A percentile compares a stretch with the other conserved stretches of the same genome.
Evolutionary conservation across 2,329 filamentous ascomycete species (phyloP).

Genomic region (Clarireedia sp.): DNA sequence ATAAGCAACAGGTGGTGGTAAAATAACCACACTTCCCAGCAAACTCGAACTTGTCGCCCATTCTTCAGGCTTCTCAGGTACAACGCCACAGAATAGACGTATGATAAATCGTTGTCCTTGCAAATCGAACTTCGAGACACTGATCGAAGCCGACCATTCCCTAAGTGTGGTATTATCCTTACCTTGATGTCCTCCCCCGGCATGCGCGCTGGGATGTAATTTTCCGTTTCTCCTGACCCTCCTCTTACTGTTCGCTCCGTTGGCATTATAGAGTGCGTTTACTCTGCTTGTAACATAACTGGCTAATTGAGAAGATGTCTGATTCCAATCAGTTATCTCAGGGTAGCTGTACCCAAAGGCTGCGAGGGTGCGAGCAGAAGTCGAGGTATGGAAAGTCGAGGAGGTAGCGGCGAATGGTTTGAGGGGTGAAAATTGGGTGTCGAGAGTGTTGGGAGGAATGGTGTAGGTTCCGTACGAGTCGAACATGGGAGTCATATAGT

Average conservation of each 20-base stretch:
- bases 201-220: neutral
- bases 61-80: slow-evolving; percentile 17
- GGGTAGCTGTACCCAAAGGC: slow-evolving; percentile 25
- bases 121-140: slow-evolving; percentile 24
- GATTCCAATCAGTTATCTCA: slow-evolving; percentile 39
- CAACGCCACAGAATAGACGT: slow-evolving; percentile 19
- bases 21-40: slow-evolving; percentile 19
- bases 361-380: slow-evolving; percentile 11
- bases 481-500: slow-evolving; percentile 26
- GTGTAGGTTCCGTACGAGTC: slow-evolving; percentile 30
- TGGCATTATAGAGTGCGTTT: slow-evolving; percentile 40
- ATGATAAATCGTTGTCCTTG: slow-evolving; percentile 20
- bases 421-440: slow-evolving; percentile 22
- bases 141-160: slow-evolving; percentile 22
- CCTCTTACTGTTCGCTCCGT: slow-evolving; percentile 3
- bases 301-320: slow-evolving; percentile 42
- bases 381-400: slow-evolving; percentile 17
- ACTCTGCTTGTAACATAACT: slow-evolving; percentile 56
- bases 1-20: slow-evolving; percentile 15
- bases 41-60: slow-evolving; percentile 14
- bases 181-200: neutral
- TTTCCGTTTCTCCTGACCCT: neutral
- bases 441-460: slow-evolving; percentile 17
- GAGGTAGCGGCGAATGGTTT: slow-evolving; percentile 26
- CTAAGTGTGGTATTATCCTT: neutral